Evolutionary conservation across 129 eudicot genomes (phyloP).

Genomic region (Kitagawia praeruptora): DNA sequence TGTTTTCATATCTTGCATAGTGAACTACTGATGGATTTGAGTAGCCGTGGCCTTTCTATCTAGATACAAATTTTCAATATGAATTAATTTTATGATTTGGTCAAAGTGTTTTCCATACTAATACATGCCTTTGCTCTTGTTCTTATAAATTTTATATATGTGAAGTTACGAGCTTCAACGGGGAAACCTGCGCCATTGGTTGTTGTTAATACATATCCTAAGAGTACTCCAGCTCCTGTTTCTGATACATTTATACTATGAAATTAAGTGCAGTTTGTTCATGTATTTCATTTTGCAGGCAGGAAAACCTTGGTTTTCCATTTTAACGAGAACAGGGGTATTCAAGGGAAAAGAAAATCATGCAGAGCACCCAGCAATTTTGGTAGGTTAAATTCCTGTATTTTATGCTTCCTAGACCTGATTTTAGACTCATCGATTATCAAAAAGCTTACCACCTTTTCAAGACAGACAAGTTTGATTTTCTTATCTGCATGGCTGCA

Average conservation of each 20-base stretch:
- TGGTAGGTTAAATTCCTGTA: slow-evolving; percentile 27
- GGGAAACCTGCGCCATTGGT: slow-evolving; percentile 46
- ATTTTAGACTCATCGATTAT: slow-evolving; percentile 75
- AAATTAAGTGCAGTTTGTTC: not conserved
- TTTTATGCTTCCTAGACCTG: no score
- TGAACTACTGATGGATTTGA: not conserved
- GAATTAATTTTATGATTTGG: not conserved
- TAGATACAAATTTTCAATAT: not conserved
- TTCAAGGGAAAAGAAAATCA: slow-evolving; percentile 54
- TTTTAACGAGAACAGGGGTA: slow-evolving; percentile 57
- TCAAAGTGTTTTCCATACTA: not conserved
- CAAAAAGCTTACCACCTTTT: slow-evolving; percentile 54
- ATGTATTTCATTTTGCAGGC: slow-evolving; percentile 30
- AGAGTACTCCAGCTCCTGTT: slow-evolving; percentile 36
- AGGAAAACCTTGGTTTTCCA: slow-evolving; percentile 69
- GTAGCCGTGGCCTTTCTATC: not conserved
- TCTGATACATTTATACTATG: slow-evolving; percentile 13
- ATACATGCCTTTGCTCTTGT: slow-evolving; percentile 5
- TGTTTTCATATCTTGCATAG: not conserved
- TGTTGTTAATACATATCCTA: slow-evolving; percentile 32
- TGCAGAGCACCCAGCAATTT: slow-evolving; percentile 41
- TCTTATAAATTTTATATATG: slow-evolving; percentile 8
- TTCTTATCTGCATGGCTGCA: slow-evolving; percentile 70
- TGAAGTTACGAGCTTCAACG: slow-evolving; percentile 51
- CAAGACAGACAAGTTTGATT: slow-evolving; percentile 90